A percentile compares a stretch with the other conserved stretches of the same genome.
Conservation (phyloP, 768 basidiomycete genomes). For the Russula sp. region DNA sequence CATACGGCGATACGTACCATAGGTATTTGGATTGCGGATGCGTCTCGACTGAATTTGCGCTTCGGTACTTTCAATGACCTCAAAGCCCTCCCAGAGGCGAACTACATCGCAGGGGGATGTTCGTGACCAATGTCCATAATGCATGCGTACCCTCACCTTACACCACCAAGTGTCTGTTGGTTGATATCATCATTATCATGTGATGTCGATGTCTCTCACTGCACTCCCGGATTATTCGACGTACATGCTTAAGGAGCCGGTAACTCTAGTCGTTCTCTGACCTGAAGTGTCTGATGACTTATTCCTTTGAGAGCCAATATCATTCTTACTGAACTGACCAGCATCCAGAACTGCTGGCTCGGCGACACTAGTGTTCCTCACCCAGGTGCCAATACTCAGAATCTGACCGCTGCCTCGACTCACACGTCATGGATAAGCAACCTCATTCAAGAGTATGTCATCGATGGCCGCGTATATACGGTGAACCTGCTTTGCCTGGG, state of each 20-base stretch:
- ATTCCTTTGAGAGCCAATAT: constrained; percentile 44
- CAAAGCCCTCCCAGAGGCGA: constrained; percentile 52
- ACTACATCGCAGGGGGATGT: constrained; percentile 69
- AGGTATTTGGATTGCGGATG: constrained; percentile 77
- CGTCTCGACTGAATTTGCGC: constrained; percentile 53
- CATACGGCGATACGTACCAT: constrained; percentile 82
- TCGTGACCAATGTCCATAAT: constrained; percentile 18
- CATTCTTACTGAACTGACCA: constrained; percentile 79
- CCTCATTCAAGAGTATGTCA: constrained; percentile 62
- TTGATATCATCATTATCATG: constrained; percentile 80
- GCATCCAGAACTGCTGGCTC: constrained; percentile 75
- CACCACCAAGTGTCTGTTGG: constrained; percentile 60
- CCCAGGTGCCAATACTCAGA: constrained; percentile 71
- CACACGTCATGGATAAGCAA: constrained; percentile 64
- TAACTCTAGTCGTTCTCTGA: constrained; percentile 25
- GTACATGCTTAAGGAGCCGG: constrained; percentile 62
- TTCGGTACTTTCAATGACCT: constrained; percentile 73
- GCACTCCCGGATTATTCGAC: constrained; percentile 52
- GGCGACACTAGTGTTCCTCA: constrained; percentile 69
- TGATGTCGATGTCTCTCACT: constrained; percentile 57
- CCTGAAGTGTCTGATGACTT: constrained; percentile 11
- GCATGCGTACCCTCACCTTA: neutral
- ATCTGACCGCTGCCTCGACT: constrained; percentile 49
- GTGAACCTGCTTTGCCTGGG: constrained; percentile 24
- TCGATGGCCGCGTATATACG: constrained; percentile 89